phyloP scores from a whole-genome alignment of 805 yeast species.

The Yarrowia deformans region DNA sequence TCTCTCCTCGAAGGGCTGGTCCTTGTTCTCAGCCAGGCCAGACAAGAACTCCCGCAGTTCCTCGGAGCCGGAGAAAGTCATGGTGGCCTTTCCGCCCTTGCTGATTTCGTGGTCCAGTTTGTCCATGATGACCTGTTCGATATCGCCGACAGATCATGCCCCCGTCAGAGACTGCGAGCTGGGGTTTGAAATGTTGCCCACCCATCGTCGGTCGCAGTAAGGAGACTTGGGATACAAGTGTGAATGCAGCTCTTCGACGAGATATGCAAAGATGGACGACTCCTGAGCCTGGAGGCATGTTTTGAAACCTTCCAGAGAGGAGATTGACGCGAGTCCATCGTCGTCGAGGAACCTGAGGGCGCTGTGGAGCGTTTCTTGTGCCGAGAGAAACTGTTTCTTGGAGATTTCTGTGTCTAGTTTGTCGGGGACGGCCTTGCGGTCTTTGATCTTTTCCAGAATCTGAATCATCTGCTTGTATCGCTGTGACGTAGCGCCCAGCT shows the following conservation, averaged over 20 bases:
- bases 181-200: slow-evolving; percentile 42
- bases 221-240: slow-evolving; percentile 68
- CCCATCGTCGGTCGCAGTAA: slow-evolving; percentile 49
- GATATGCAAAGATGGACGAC: slow-evolving; percentile 63
- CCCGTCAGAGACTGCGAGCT: slow-evolving; percentile 42
- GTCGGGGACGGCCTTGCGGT: slow-evolving; percentile 64
- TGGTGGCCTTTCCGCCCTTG: slow-evolving; percentile 41
- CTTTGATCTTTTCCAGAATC: slow-evolving; percentile 70
- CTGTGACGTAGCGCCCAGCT: slow-evolving; percentile 67
- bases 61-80: slow-evolving; percentile 44
- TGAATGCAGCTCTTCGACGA: slow-evolving; percentile 77
- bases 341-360: slow-evolving; percentile 52
- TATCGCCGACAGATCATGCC: slow-evolving; percentile 38
- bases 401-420: slow-evolving; percentile 70
- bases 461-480: slow-evolving; percentile 73
- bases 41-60: slow-evolving; percentile 44
- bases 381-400: slow-evolving; percentile 72
- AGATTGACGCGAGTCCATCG: slow-evolving; percentile 47
- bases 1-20: slow-evolving; percentile 40
- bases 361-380: slow-evolving; percentile 61
- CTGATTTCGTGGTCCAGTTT: slow-evolving; percentile 44
- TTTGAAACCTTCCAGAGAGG: slow-evolving; percentile 49
- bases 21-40: slow-evolving; percentile 26
- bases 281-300: slow-evolving; percentile 52
- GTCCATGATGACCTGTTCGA: slow-evolving; percentile 45